Base-by-base conservation (phyloP, 192 early-diverging fungal genomes). In the Gamsiella multidivaricata region DNA sequence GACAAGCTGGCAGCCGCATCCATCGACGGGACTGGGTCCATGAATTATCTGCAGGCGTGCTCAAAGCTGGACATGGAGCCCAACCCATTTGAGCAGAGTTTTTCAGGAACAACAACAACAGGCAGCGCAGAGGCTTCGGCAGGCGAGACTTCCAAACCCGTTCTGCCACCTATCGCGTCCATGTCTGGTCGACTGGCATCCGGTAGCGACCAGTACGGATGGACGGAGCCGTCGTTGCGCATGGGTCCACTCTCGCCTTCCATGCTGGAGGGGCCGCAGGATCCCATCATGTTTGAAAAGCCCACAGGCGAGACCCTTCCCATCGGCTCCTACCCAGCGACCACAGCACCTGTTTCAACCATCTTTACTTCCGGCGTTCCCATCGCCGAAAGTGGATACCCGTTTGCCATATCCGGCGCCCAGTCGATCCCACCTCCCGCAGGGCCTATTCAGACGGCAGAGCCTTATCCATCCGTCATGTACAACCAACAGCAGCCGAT, bases 81-180 rank as follows among this genome's bases (percentile, higher is more conserved):
- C 37, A 96, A 96, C 85, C 94, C 92, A 39, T 96, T 96, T 66
- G 95, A 95, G 62, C 86, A 91, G 69, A 93, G 89, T 59, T 94
- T 96, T 57, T 88, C 84, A 15, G 83, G 82, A 31, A 36, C 67
- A 46, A 37, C 67, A 46, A 37, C 65, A 46, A 28, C 68, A 22
- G 47, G 36, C 26, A 29, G 65, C 68, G 33, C 47, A 69, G 47
- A 58, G 57, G 36, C 68, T 41, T 6, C 46, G 23, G 70, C 65
- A n/a, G 33, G 52, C 7, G 45, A 67, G 15, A 55, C 65, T 33
- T 32, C 81, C n/a, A 87, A 83, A 43, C 81, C 83, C 10, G 84
- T 79, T 22, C 72, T 95, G 70, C 94, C 94, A 33, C 91, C 94
- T 17, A 86, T 90, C 5, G 86, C 89, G 15, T 86, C 88, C 45